phyloP scores from a whole-genome alignment of 345 rosid species.

The Abelmoschus esculentus region DNA sequence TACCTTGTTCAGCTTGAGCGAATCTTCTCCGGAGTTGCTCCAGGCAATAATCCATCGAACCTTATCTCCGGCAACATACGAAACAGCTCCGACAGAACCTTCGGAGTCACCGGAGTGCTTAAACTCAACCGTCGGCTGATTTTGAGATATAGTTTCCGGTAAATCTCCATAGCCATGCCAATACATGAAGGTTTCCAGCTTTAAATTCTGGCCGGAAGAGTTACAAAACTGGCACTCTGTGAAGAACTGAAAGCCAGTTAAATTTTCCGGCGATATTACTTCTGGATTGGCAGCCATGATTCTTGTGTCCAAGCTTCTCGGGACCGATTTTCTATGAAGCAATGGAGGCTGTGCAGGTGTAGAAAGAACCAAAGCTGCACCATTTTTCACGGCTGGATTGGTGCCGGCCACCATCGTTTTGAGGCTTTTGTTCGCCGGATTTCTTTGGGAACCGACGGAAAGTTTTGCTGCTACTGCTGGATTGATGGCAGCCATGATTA shows the following conservation, averaged over 20 bases:
- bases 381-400: neutral
- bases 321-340: neutral
- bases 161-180: neutral
- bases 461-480: neutral
- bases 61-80: neutral
- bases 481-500: neutral
- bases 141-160: neutral
- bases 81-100: neutral
- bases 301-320: neutral
- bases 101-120: neutral
- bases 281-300: neutral
- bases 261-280: neutral
- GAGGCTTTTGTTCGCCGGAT: neutral
- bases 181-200: neutral
- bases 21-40: neutral
- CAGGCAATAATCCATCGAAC: neutral
- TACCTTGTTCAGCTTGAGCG: neutral
- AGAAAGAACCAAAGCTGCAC: neutral
- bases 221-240: neutral
- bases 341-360: neutral
- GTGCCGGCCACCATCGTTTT: neutral
- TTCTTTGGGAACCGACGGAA: neutral
- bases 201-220: neutral
- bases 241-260: neutral
- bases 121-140: neutral